These are phyloP conservation scores for Candolleomyces aberdarensis DNA, from an alignment of 768 basidiomycete species.

Conservation along the genomic window DNA sequence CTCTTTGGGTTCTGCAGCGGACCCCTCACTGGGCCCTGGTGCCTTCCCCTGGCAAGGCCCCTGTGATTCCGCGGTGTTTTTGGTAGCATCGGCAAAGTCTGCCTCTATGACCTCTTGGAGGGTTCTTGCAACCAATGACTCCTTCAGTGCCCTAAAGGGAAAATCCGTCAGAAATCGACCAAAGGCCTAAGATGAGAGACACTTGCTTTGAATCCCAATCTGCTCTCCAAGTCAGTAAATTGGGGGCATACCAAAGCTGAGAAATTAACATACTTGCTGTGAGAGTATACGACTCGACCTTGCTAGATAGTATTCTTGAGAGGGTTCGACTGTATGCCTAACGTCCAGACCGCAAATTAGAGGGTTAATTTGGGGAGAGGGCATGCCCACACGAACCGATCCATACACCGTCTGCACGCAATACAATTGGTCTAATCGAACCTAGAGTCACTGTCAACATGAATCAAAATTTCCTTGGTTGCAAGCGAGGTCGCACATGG, in stretches of 20 bases:
- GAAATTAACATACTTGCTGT: neutral
- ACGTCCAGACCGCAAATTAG: too few relatives aligned
- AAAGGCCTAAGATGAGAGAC: neutral
- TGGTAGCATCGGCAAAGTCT: neutral
- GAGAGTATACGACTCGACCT: neutral
- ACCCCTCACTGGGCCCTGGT: too few relatives aligned
- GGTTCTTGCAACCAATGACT: neutral
- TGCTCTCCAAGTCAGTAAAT: neutral
- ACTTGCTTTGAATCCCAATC: neutral
- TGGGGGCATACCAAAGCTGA: neutral
- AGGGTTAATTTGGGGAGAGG: too few relatives aligned
- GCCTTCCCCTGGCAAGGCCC: too few relatives aligned
- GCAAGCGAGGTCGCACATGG: constrained; percentile 23
- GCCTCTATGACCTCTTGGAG: neutral
- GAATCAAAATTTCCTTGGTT: neutral
- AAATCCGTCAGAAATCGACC: neutral
- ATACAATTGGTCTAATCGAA: too few relatives aligned
- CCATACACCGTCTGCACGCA: too few relatives aligned
- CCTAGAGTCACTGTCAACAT: too few relatives aligned
- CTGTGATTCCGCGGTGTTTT: too few relatives aligned
- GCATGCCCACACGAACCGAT: too few relatives aligned
- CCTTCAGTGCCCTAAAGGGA: neutral
- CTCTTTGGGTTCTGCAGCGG: too few relatives aligned
- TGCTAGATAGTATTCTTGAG: neutral
- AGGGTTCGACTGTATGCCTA: neutral